phyloP scores from a whole-genome alignment of 768 basidiomycete species.

The Lactarius evosmus region DNA sequence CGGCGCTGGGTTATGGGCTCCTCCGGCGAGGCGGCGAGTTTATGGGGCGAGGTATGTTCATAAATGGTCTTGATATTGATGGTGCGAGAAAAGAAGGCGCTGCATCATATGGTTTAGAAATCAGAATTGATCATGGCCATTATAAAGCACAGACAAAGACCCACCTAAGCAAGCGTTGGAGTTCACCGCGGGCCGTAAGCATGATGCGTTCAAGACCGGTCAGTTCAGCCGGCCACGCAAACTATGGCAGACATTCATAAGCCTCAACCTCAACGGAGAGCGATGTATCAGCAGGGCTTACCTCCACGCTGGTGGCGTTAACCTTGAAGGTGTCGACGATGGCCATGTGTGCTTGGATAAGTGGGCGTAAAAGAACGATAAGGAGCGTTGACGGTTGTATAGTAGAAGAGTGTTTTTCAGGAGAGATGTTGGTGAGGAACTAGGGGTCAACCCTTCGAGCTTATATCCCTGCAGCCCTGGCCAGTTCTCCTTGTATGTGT shows the following conservation, averaged over 20 bases:
- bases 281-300: too few species aligned
- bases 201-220: constrained; percentile 66
- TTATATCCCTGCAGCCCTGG: constrained; percentile 5
- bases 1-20: constrained; percentile 60
- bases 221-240: constrained; percentile 42
- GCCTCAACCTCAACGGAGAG: too few species aligned
- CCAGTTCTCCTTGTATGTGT: constrained; percentile 3
- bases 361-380: too few species aligned
- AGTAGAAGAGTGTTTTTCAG: too few species aligned
- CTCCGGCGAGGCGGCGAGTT: constrained; percentile 40
- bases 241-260: constrained; percentile 3
- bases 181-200: constrained; percentile 64
- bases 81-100: constrained; percentile 62
- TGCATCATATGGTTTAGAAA: constrained; percentile 30
- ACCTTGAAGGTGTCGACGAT: constrained; percentile 27
- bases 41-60: constrained; percentile 42
- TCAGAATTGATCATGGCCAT: not conserved
- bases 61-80: constrained; percentile 58
- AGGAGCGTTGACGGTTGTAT: not conserved
- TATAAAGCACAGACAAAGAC: constrained; percentile 2
- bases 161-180: constrained; percentile 67
- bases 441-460: not conserved
- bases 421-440: not conserved
- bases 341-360: constrained; percentile 18
- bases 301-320: constrained; percentile 26